phyloP scores from a whole-genome alignment of 129 eudicot species.

The Escallonia rubra region DNA sequence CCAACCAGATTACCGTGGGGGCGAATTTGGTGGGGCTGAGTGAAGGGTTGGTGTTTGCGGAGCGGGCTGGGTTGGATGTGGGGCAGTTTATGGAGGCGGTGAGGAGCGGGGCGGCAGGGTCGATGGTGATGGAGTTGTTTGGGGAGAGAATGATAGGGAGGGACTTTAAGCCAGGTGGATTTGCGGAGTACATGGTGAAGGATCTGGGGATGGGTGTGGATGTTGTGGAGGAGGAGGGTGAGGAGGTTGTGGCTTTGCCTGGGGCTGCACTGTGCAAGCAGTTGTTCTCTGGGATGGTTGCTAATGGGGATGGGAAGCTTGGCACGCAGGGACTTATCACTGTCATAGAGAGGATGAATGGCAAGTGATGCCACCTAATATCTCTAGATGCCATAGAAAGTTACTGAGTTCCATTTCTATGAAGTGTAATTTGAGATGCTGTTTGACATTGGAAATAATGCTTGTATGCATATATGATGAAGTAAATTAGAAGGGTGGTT shows the following conservation, averaged over 20 bases:
- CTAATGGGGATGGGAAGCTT: constrained; percentile 87
- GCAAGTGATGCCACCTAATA: constrained; percentile 18
- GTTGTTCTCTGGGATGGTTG: constrained; percentile 72
- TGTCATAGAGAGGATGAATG: constrained; percentile 73
- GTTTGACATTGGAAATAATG: too few relatives aligned
- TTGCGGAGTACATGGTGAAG: constrained; percentile 89
- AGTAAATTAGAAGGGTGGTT: too few relatives aligned
- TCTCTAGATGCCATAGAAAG: too few relatives aligned
- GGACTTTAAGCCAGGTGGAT: constrained; percentile 88
- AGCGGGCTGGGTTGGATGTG: constrained; percentile 70
- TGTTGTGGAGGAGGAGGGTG: constrained; percentile 56
- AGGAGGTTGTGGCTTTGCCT: constrained; percentile 57
- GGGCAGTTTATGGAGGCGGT: constrained; percentile 61
- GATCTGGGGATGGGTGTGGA: constrained; percentile 90
- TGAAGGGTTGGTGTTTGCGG: constrained; percentile 90
- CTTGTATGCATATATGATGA: too few relatives aligned
- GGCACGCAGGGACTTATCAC: constrained; percentile 77
- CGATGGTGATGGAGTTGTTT: constrained; percentile 77
- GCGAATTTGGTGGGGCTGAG: constrained; percentile 78
- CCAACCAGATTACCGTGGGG: constrained; percentile 84
- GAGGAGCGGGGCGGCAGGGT: constrained; percentile 81
- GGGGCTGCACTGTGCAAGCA: constrained; percentile 78
- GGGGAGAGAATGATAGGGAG: constrained; percentile 79
- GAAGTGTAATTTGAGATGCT: too few relatives aligned
- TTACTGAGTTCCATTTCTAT: too few relatives aligned